Conservation (phyloP, 2,329 filamentous ascomycete species). For the Aspergillus glaucus region DNA sequence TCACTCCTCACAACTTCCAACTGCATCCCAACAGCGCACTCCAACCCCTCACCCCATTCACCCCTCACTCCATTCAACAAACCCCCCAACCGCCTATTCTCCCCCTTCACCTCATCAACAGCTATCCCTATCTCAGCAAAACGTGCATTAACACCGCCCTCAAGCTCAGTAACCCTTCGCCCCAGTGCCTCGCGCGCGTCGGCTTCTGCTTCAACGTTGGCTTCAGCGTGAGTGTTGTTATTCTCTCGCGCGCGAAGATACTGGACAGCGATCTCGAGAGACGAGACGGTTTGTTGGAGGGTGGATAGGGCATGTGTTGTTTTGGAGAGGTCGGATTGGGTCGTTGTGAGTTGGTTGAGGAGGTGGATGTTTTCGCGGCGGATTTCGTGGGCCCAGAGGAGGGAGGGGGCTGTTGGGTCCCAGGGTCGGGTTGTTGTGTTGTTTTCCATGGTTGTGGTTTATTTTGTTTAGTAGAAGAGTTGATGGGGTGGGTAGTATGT, state of each 20-base stretch:
- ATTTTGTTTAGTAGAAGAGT: not conserved
- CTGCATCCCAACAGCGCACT: not conserved
- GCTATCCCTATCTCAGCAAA: too few species aligned
- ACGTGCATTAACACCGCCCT: not conserved
- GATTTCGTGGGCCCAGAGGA: conserved; percentile 37
- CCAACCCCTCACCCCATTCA: not conserved
- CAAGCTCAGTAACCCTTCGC: not conserved
- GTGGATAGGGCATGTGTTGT: conserved; percentile 4
- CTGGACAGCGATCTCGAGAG: not conserved
- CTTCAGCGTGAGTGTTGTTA: not conserved
- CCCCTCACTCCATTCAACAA: not conserved
- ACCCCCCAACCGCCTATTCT: not conserved
- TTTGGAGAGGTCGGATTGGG: conserved; percentile 10
- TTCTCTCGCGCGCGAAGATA: not conserved
- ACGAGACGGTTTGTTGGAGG: conserved; percentile 3
- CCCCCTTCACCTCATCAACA: not conserved
- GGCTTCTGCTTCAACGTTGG: not conserved
- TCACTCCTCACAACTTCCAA: not conserved
- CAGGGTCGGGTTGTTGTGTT: conserved; percentile 2
- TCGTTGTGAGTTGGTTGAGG: conserved; percentile 18
- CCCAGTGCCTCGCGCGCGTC: not conserved
- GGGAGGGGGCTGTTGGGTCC: conserved; percentile 11
- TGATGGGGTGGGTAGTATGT: not conserved
- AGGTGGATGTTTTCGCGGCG: conserved; percentile 31
- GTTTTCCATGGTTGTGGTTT: not conserved